Evolutionary conservation across 495 filamentous ascomycete genomes (phyloP).

Genomic region (Sordaria brevicollis): DNA sequence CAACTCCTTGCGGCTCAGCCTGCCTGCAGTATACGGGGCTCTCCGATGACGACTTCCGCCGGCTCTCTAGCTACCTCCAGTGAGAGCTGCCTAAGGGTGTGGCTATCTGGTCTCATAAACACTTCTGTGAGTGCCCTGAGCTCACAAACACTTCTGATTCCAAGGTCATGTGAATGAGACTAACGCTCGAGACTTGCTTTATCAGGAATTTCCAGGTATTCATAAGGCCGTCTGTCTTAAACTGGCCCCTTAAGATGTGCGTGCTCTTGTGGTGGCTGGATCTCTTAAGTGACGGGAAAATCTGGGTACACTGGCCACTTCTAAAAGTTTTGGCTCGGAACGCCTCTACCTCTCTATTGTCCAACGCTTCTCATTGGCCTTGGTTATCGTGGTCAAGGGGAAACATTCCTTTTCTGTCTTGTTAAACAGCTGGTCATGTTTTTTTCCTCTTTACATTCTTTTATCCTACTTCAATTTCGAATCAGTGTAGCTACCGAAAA

Average conservation of each 20-base stretch:
- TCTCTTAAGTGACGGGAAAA: not conserved
- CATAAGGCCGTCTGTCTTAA: not conserved
- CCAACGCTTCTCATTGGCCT: not conserved
- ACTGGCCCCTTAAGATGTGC: not conserved
- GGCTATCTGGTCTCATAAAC: not conserved
- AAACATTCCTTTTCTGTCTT: too few species aligned
- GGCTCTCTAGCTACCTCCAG: constrained; percentile 2
- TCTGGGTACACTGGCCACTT: not conserved
- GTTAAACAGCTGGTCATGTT: too few species aligned
- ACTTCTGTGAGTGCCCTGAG: not conserved
- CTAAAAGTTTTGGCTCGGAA: not conserved
- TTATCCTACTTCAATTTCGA: too few species aligned
- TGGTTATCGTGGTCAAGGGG: too few species aligned
- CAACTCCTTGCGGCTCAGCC: constrained; percentile 10
- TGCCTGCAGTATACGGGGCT: constrained; percentile 11
- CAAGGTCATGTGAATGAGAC: not conserved
- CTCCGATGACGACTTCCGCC: constrained; percentile 3
- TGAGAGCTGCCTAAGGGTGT: not conserved
- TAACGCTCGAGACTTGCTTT: not conserved
- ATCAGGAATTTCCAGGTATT: not conserved
- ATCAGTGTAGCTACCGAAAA: too few species aligned
- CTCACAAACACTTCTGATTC: too few species aligned
- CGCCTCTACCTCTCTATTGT: not conserved
- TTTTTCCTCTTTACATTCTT: too few species aligned
- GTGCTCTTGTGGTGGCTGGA: not conserved